Percentiles rank a stretch among this genome's conserved stretches.
Conservation (phyloP, 2,329 filamentous ascomycete species). For the Dactylellina drechsleri region DNA sequence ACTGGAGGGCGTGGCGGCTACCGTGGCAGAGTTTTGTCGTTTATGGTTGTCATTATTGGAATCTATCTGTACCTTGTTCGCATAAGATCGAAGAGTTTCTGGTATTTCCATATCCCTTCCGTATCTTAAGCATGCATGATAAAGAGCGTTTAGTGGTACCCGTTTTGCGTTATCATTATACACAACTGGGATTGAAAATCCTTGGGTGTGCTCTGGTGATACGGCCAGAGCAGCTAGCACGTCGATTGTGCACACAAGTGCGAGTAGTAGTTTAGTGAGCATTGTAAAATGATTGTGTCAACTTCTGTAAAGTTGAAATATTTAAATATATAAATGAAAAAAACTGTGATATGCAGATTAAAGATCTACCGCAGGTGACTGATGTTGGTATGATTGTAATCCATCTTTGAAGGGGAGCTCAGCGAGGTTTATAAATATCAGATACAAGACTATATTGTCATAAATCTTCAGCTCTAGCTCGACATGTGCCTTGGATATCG, state of each 20-base stretch:
- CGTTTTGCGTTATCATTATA: not conserved
- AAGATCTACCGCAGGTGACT: not conserved
- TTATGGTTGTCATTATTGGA: not conserved
- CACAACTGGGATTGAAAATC: conserved; percentile 20
- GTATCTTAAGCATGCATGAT: conserved; percentile 27
- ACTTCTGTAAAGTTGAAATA: not conserved
- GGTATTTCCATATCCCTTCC: conserved; percentile 12
- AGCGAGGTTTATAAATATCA: no score
- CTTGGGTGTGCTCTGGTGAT: not conserved
- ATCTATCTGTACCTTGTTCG: not conserved
- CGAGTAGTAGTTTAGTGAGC: conserved; percentile 1
- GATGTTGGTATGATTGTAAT: not conserved
- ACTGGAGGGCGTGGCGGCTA: conserved; percentile 67
- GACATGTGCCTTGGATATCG: no score
- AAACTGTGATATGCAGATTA: no score
- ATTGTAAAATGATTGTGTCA: conserved; percentile 1
- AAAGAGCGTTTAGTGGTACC: conserved; percentile 21
- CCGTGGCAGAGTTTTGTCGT: conserved; percentile 1
- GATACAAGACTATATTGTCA: no score
- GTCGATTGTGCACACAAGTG: not conserved
- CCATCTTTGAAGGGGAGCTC: no score
- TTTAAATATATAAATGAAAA: no score
- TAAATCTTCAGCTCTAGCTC: no score
- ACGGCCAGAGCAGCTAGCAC: conserved; percentile 6
- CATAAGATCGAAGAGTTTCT: not conserved